phyloP scores from a whole-genome alignment of 768 basidiomycete species.

The Tricholoma hemisulphureum region DNA sequence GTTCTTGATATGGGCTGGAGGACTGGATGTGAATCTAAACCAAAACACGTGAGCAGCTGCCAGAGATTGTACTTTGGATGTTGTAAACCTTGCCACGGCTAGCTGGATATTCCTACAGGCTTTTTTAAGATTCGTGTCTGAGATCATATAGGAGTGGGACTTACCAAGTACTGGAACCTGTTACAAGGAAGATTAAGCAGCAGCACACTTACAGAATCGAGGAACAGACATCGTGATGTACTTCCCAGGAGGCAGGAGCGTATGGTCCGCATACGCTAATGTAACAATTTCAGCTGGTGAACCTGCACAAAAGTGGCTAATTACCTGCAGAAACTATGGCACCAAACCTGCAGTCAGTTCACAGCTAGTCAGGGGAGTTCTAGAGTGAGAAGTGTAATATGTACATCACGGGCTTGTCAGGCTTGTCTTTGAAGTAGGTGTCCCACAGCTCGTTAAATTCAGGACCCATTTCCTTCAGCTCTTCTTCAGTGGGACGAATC shows the following conservation, averaged over 20 bases:
- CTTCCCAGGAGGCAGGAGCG: slow-evolving; percentile 67
- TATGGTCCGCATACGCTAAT: slow-evolving; percentile 66
- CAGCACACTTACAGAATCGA: neutral
- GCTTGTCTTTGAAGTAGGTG: slow-evolving; percentile 75
- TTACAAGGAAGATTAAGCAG: neutral
- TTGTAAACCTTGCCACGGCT: slow-evolving; percentile 62
- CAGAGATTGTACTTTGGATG: neutral
- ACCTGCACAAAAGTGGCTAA: neutral
- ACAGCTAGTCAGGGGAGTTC: neutral
- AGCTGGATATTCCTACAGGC: slow-evolving; percentile 62
- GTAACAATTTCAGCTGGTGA: neutral
- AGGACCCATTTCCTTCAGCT: slow-evolving; percentile 76
- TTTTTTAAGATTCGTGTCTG: neutral
- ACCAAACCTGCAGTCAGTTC: slow-evolving; percentile 43
- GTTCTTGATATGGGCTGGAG: slow-evolving; percentile 58
- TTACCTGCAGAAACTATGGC: slow-evolving; percentile 62
- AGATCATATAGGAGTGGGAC: slow-evolving; percentile 3
- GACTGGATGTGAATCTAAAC: slow-evolving; percentile 60
- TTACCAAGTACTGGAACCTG: slow-evolving; percentile 64
- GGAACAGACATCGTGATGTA: slow-evolving; percentile 58
- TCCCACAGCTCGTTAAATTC: slow-evolving; percentile 71
- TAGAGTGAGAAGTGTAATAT: slow-evolving; percentile 7
- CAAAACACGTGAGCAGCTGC: neutral
- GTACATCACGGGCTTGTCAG: slow-evolving; percentile 75
- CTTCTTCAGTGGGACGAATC: slow-evolving; percentile 69